Base-by-base conservation (phyloP, 768 basidiomycete species). In the Lyophyllum decastes region DNA sequence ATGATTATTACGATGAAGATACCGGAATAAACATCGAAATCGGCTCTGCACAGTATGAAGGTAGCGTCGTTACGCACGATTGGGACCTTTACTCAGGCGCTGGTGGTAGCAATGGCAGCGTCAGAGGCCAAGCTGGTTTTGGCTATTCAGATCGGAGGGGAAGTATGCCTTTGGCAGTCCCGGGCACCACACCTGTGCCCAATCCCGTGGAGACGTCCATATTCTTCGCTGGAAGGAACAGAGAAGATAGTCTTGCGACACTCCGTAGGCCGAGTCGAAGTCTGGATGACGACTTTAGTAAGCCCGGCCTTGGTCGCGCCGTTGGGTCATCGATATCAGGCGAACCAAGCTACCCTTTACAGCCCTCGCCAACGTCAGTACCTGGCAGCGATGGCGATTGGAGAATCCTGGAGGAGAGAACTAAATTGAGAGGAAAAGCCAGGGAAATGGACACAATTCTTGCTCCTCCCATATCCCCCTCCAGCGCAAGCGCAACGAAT, bases 151-250 rank as follows among this genome's bases (percentile, higher is more conserved):
- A 61, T 40, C 77, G 85, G 54, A 76, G 82, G 57, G 83, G 83
- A 12, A 88, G 86, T 62, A 64, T 82, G 16, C 86, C 88, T n/a
- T 82, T 87, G 73, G 76, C 78, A 41, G 86, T 87, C 12, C 82
- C 85, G 17, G 78, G 75, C 17, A 65, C 69, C 3, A 62, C 69
- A 12, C 41, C 64, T 4, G 54, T 53, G 17, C 40, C 51, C 24
- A 52, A 61, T 17, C 19, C 33, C 11, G 46, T 49, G 25, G 62
- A 59, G 10, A 60, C 69, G 27, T 64, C 51, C 49, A 56, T 52
- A 2, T 66, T 63, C 47, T 57, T 35, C 17, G 63, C 67, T 34
- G 65, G 70, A 48, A 77, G 83, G 33, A 78, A 82, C 54, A 76
- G 84, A 44, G 88, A 88, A 65, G 82, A 79, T 55, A 86, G 83